These are phyloP conservation scores for Ascocoryne sarcoides DNA, from an alignment of 2,329 filamentous ascomycete species.

Conservation along the genomic window DNA sequence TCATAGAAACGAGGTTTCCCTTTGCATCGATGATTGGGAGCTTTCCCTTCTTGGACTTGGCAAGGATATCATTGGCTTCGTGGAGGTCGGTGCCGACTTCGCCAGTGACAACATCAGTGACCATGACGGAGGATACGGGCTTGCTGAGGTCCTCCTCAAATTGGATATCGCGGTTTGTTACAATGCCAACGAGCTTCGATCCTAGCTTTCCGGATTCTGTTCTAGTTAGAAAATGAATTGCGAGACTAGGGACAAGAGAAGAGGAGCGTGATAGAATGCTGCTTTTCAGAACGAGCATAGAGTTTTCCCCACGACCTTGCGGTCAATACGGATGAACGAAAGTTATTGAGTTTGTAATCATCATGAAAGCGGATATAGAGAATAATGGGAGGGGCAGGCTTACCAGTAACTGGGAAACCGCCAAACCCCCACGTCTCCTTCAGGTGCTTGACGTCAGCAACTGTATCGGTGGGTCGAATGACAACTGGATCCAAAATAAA, in stretches of 20 bases:
- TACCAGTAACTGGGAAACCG: slow-evolving; percentile 97
- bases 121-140: slow-evolving; percentile 85
- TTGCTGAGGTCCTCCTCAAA: slow-evolving; percentile 72
- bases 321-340: slow-evolving; percentile 99
- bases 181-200: slow-evolving; percentile 93
- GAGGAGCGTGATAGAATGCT: too few species aligned
- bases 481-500: slow-evolving; percentile 97
- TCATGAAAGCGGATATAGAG: slow-evolving; percentile 47
- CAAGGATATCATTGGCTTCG: slow-evolving; percentile 89
- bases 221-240: slow-evolving; percentile 31
- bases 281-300: slow-evolving; percentile 40
- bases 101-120: slow-evolving; percentile 86
- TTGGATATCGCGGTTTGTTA: slow-evolving; percentile 96
- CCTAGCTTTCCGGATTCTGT: slow-evolving; percentile 85
- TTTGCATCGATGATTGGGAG: slow-evolving; percentile 80
- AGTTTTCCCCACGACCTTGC: slow-evolving; percentile 78
- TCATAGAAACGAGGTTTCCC: slow-evolving; percentile 82
- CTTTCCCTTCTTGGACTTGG: slow-evolving; percentile 97
- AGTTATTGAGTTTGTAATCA: slow-evolving; percentile 89
- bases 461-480: slow-evolving; percentile 76
- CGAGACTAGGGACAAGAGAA: too few species aligned
- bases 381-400: slow-evolving; percentile 34
- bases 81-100: slow-evolving; percentile 69
- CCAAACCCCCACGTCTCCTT: slow-evolving; percentile 99
- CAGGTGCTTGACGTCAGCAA: slow-evolving; percentile 81